Evolutionary conservation across 176 grass and related monocot species (phyloP).

Genomic region (Puya raimondii): DNA sequence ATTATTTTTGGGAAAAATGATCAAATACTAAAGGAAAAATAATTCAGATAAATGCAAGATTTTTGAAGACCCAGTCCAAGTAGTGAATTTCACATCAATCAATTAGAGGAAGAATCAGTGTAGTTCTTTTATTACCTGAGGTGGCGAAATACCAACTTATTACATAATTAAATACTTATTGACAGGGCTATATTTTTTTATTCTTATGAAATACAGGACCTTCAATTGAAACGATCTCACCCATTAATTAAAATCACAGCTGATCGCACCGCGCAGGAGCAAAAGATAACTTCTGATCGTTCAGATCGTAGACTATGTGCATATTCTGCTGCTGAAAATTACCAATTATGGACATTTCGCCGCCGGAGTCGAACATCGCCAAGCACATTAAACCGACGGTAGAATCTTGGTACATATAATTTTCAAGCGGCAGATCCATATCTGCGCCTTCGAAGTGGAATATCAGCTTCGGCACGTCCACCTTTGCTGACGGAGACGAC

Average conservation of each 20-base stretch:
- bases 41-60: too few species aligned
- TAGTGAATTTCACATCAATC: too few species aligned
- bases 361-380: background rate
- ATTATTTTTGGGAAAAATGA: too few species aligned
- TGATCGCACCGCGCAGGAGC: background rate
- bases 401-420: background rate
- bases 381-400: background rate
- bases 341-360: background rate
- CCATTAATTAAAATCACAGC: background rate
- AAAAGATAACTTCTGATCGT: background rate
- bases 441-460: slow-evolving; percentile 1
- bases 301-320: background rate
- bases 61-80: too few species aligned
- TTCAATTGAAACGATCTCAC: too few species aligned
- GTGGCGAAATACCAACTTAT: too few species aligned
- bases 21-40: too few species aligned
- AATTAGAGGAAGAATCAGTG: too few species aligned
- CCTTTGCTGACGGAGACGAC: background rate
- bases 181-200: too few species aligned
- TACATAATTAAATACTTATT: too few species aligned
- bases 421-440: background rate
- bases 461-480: background rate
- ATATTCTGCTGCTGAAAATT: slow-evolving; percentile 6
- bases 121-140: too few species aligned
- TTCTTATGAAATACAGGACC: too few species aligned